Conservation (phyloP, 78 protist species). For the slime mould (Dictyostelium discoideum) region dicty_2.7 NC_007091.3:2009001-2009500, state of each 20-base stretch:
- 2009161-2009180: conserved; percentile 84
- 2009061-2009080: conserved; percentile 57
- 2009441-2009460: conserved; percentile 52
- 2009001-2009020: conserved; percentile 79
- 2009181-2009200: conserved; percentile 57
- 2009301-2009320: conserved; percentile 81
- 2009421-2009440: conserved; percentile 38
- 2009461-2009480: conserved; percentile 39
- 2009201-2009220: conserved; percentile 72
- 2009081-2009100: conserved; percentile 52
- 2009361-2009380: conserved; percentile 48
- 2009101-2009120: conserved; percentile 79
- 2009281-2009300: conserved; percentile 72
- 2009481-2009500: conserved; percentile 72
- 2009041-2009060: conserved; percentile 87
- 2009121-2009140: conserved; percentile 80
- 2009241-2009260: conserved; percentile 57
- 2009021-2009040: conserved; percentile 84
- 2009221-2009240: conserved; percentile 62
- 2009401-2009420: conserved; percentile 43
- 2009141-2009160: conserved; percentile 71
- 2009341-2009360: conserved; percentile 78
- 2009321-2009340: conserved; percentile 60
- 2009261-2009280: conserved; percentile 84
- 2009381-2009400: conserved; percentile 72